Evolutionary conservation across 2,329 filamentous ascomycete genomes (phyloP), one percentile per base, ranked within the genome.

Genomic region (Colletotrichum sp.): DNA sequence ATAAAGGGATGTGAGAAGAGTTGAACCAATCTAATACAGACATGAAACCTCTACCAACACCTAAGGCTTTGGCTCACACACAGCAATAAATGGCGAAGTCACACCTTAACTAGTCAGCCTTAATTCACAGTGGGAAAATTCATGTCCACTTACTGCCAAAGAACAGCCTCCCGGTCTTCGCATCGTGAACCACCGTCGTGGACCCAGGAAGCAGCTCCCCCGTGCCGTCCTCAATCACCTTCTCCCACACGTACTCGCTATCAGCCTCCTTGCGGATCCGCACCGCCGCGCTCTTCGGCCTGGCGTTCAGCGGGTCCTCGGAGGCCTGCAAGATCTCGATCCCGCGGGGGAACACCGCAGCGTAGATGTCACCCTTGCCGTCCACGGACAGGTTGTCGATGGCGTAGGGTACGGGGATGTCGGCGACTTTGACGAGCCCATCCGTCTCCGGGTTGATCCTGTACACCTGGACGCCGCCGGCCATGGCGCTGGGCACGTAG

Each of bases 401-500:
- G 30, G 69, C 57, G 63, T 81, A 81, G 12, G 71, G 77, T 48
- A 77, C 59, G 12, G 77, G 70, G 16, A 82, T 76, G 9, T 76
- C 66, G 15, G 72, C 76, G 12, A 81, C 22, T 32, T 77, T 78
- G 18, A 62, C 60, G 4, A 81, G 74, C 13, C 63, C 77, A 52
- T 76, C 63, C n/a, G 77, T 55, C 12, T 70, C 63, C 15, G 63
- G 16, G 10, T 57, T 39, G 5, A 72, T 32, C 9, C 52, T 55
- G 73, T 75, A 79, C 26, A 79, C 79, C 8, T 77, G 75, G 6
- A 84, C 59, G 6, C 36, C 78, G 0, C 81, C 81, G 0, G 72
- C 57, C 3, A 81, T 63, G 0, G 81, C 79, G 71, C 79, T 80
- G 0, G 84, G 84, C 2, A 85, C 79, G 60, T 84, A 85, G 12